phyloP scores from a whole-genome alignment of 208 protist species.

The Trypanosoma avium region DNA sequence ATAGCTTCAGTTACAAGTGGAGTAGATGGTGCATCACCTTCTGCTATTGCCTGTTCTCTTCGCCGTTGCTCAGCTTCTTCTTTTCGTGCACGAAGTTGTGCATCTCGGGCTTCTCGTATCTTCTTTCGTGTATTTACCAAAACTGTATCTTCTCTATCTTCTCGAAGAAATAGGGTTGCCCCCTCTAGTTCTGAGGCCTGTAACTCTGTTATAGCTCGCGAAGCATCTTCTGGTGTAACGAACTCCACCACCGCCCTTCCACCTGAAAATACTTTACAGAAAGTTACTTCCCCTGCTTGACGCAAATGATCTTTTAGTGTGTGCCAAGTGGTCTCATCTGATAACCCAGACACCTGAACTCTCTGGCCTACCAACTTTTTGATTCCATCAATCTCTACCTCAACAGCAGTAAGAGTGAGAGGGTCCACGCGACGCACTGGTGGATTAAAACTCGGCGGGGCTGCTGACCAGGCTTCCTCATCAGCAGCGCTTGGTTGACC shows the following conservation, averaged over 20 bases:
- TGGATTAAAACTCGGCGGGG: constrained; percentile 81
- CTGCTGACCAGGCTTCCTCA: constrained; percentile 77
- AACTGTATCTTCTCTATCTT: constrained; percentile 87
- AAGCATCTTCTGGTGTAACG: constrained; percentile 75
- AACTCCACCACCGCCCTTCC: constrained; percentile 88
- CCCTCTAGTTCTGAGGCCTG: constrained; percentile 86
- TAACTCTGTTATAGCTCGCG: constrained; percentile 80
- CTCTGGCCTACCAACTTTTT: constrained; percentile 89
- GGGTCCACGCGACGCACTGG: constrained; percentile 86
- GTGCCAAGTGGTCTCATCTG: constrained; percentile 87
- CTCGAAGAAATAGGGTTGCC: constrained; percentile 78
- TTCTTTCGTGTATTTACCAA: constrained; percentile 78
- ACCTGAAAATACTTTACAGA: constrained; percentile 70
- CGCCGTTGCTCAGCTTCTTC: constrained; percentile 64
- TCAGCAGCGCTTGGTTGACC: constrained; percentile 61
- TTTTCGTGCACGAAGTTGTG: constrained; percentile 76
- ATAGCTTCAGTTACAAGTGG: neutral
- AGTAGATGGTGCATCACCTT: constrained; percentile 39
- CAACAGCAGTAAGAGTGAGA: constrained; percentile 84
- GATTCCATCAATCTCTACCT: constrained; percentile 87
- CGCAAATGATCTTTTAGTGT: constrained; percentile 90
- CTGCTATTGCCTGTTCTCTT: constrained; percentile 42
- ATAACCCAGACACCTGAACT: constrained; percentile 79
- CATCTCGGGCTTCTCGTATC: constrained; percentile 77
- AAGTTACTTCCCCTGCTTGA: constrained; percentile 78